These are phyloP conservation scores for Phaeomoniella chlamydospora DNA, from an alignment of 2,329 filamentous ascomycete genomes.

Conservation along the genomic window DNA sequence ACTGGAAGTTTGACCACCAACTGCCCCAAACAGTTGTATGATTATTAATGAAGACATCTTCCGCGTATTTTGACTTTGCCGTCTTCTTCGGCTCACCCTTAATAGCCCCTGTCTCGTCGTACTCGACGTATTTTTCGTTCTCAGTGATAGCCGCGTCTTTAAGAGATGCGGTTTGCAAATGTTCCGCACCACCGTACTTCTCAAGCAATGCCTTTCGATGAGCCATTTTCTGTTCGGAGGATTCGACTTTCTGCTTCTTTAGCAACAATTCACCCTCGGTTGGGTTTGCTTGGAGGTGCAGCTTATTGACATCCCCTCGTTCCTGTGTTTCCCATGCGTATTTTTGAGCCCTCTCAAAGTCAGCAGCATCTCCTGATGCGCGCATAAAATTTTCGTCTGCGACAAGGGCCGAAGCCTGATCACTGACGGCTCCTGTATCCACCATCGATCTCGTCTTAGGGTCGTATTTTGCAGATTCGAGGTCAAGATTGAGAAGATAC, in stretches of 20 bases:
- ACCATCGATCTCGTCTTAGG: slow-evolving; percentile 90
- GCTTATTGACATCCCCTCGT: slow-evolving; percentile 57
- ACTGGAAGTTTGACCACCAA: slow-evolving; percentile 92
- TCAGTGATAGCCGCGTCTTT: slow-evolving; percentile 49
- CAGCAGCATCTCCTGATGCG: slow-evolving; percentile 76
- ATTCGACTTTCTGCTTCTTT: slow-evolving; percentile 65
- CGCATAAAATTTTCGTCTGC: slow-evolving; percentile 89
- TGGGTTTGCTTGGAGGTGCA: slow-evolving; percentile 91
- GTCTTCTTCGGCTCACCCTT: slow-evolving; percentile 69
- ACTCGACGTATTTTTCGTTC: slow-evolving; percentile 75
- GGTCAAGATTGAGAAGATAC: slow-evolving; percentile 84
- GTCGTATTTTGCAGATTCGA: slow-evolving; percentile 95
- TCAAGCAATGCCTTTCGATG: slow-evolving; percentile 58
- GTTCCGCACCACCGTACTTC: slow-evolving; percentile 64
- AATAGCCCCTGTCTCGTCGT: slow-evolving; percentile 77
- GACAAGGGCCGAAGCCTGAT: slow-evolving; percentile 67
- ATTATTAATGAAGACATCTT: slow-evolving; percentile 80
- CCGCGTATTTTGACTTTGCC: slow-evolving; percentile 79
- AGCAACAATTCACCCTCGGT: slow-evolving; percentile 78
- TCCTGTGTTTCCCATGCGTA: slow-evolving; percentile 97
- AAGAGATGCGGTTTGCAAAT: slow-evolving; percentile 46
- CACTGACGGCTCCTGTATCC: slow-evolving; percentile 58
- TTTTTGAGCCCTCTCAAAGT: slow-evolving; percentile 76
- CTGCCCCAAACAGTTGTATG: slow-evolving; percentile 89
- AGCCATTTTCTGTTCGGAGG: slow-evolving; percentile 52